Percentiles rank a stretch among this genome's conserved stretches.
phyloP scores from a whole-genome alignment of 1,284 basidiomycete species.

The Malassezia pachydermatis region DNA sequence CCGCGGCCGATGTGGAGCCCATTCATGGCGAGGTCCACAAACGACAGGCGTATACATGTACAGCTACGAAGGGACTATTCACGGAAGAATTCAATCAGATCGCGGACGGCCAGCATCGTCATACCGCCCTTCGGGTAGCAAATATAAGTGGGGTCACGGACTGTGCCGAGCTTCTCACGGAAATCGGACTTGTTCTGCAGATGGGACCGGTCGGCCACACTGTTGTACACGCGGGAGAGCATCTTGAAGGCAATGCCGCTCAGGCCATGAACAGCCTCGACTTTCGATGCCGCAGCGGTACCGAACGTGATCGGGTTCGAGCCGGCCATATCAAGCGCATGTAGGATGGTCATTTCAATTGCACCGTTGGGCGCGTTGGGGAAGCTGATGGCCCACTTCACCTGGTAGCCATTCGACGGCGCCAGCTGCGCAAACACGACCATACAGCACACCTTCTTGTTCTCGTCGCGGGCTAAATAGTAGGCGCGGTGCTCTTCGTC shows the following conservation, averaged over 20 bases:
- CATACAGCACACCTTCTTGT: constrained; percentile 51
- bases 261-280: constrained; percentile 33
- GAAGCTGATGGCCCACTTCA: constrained; percentile 58
- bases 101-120: constrained; percentile 31
- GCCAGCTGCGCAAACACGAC: constrained; percentile 56
- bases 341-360: constrained; percentile 52
- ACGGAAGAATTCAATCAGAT: constrained; percentile 36
- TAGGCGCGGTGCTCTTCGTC: constrained; percentile 55
- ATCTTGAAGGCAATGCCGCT: constrained; percentile 30
- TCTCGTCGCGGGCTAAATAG: constrained; percentile 53
- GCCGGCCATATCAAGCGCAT: constrained; percentile 53
- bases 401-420: constrained; percentile 54
- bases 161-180: constrained; percentile 38
- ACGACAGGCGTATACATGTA: too few relatives aligned
- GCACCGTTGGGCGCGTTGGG: constrained; percentile 54
- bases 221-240: constrained; percentile 28
- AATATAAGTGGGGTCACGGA: constrained; percentile 30
- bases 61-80: constrained; percentile 2
- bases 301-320: constrained; percentile 51
- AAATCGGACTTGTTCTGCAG: constrained; percentile 41
- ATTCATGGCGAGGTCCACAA: too few relatives aligned
- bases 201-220: constrained; percentile 26
- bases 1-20: too few relatives aligned
- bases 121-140: constrained; percentile 37
- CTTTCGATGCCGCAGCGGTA: constrained; percentile 27